Percentiles rank a stretch among this genome's conserved stretches.
Conservation (phyloP, 768 basidiomycete genomes). For the Lentinula lateritia region DNA sequence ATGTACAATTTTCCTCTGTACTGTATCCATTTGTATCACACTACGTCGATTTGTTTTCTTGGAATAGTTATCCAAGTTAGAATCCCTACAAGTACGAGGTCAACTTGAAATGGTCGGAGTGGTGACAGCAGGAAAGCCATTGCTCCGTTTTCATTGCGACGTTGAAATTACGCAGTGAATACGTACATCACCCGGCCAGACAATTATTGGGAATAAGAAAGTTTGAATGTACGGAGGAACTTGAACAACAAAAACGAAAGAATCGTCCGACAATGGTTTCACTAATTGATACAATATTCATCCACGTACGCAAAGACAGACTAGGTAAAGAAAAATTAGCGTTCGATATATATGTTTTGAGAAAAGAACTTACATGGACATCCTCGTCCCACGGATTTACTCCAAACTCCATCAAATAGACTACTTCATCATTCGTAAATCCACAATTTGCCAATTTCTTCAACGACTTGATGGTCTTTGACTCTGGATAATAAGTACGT, state of each 20-base stretch:
- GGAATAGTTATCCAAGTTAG: neutral
- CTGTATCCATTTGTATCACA: neutral
- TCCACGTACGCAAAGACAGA: neutral
- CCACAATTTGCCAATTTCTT: neutral
- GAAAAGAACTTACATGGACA: neutral
- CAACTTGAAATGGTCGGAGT: too few species aligned
- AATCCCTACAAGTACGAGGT: too few species aligned
- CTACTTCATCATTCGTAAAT: neutral
- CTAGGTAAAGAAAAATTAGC: neutral
- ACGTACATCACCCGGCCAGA: too few species aligned
- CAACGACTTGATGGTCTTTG: neutral
- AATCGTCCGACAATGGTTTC: too few species aligned
- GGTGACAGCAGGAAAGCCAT: too few species aligned
- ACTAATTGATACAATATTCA: neutral
- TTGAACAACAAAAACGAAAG: too few species aligned
- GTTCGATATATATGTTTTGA: neutral
- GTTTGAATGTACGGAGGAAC: too few species aligned
- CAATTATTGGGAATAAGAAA: too few species aligned
- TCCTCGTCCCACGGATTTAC: neutral
- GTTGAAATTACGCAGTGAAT: too few species aligned
- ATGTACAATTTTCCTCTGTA: neutral
- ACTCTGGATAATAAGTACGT: neutral
- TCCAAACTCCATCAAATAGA: neutral
- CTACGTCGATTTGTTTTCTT: constrained; percentile 1
- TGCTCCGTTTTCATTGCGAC: too few species aligned